Base-by-base conservation (phyloP, 805 yeast genomes). In the Yamadazyma nakazawae region DNA sequence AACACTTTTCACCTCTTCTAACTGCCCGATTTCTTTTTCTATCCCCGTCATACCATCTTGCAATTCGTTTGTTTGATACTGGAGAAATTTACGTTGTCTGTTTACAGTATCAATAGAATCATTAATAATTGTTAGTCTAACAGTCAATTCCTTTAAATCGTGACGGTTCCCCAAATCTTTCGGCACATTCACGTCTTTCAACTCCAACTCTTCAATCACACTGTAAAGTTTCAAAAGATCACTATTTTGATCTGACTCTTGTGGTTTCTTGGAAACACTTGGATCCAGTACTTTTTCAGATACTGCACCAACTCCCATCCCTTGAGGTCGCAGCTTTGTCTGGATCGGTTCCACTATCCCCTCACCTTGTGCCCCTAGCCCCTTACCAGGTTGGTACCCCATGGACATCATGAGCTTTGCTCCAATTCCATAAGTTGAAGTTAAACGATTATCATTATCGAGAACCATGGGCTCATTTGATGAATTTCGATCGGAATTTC, bases 301-400 rank as follows among this genome's bases (percentile, higher is more conserved):
- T 34, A 75, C 61, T 24, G 79, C 91, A 42, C 96, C 96, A 25
- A 90, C 74, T 2, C 97, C 97, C 16, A 80, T 65, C 1, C 88
- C 84, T 37, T 76, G 78, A 0, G 87, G 85, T 34, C 94, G 67
- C 26, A 78, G 61, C 44, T 77, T 76, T 2, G 87, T 84, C 50
- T 87, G 84, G 6, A 92, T 81, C 0, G 98, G 97, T n/a, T 75
- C 79, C 0, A 76, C 74, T 1, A 89, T 88, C 37, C 99, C 99
- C 42, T 76, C 76, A 1, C 82, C 80, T 19, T 73, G 62, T 5
- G 69, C 68, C 2, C 99, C 99, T n/a, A 92, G 74, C 0, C 97
- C 98, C 56, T 78, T 72, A 0, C 99, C 98, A 35, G 78, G 78
- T 7, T 76, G 75, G 64, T 88, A 91, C 0, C 99, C 99, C 98